These are phyloP conservation scores for Xylaria hypoxylon DNA, from an alignment of 2,329 filamentous ascomycete species.

Conservation along the genomic window DNA sequence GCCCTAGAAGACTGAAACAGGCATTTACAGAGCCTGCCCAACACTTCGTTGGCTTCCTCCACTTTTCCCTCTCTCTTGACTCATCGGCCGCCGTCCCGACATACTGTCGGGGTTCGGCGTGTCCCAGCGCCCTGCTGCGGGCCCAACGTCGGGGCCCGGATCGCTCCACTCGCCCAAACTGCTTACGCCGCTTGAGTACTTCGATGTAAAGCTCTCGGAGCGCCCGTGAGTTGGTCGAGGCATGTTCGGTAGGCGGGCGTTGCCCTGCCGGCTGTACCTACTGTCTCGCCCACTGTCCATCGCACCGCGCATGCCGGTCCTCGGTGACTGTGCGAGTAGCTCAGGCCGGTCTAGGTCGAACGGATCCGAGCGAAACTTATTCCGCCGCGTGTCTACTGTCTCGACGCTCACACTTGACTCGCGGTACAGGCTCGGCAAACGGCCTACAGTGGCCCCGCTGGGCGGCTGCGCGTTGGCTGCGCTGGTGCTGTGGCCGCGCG, in stretches of 20 bases:
- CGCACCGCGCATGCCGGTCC: slow-evolving; percentile 43
- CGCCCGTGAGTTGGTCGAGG: slow-evolving; percentile 53
- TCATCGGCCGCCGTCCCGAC: slow-evolving; percentile 23
- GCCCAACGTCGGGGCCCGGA: slow-evolving; percentile 66
- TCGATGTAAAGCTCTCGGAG: slow-evolving; percentile 55
- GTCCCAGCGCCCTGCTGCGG: slow-evolving; percentile 50
- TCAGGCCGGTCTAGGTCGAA: slow-evolving; percentile 72
- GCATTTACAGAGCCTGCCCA: slow-evolving; percentile 51
- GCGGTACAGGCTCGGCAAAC: slow-evolving; percentile 57
- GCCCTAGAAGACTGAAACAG: neutral
- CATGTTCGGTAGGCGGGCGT: slow-evolving; percentile 40
- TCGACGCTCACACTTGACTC: slow-evolving; percentile 58
- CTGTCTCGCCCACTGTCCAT: slow-evolving; percentile 48
- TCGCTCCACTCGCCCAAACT: slow-evolving; percentile 64
- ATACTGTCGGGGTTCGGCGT: slow-evolving; percentile 44
- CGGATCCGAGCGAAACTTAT: slow-evolving; percentile 72
- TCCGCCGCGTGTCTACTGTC: slow-evolving; percentile 57
- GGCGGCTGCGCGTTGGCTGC: slow-evolving; percentile 43
- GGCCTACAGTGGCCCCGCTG: slow-evolving; percentile 43
- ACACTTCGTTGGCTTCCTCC: slow-evolving; percentile 48
- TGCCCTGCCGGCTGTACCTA: slow-evolving; percentile 39
- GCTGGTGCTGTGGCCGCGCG: slow-evolving; percentile 60
- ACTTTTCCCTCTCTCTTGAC: slow-evolving; percentile 41
- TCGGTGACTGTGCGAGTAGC: slow-evolving; percentile 49
- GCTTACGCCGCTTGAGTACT: slow-evolving; percentile 64